These are phyloP conservation scores for Liquidambar formosana DNA, from an alignment of 164 flowering plant genomes.

Conservation along the genomic window DNA sequence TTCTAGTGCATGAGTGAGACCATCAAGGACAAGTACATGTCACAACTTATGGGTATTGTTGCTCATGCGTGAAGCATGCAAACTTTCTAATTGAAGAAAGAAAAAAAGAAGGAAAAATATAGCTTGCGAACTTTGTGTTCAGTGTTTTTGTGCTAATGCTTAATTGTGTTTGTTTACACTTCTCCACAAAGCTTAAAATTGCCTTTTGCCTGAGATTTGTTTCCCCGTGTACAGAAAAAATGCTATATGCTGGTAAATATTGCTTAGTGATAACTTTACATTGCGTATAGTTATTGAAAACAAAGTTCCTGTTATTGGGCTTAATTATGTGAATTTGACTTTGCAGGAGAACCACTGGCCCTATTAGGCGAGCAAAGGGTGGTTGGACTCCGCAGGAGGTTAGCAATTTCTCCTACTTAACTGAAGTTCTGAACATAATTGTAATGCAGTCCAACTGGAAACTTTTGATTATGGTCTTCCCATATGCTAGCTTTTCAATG, in stretches of 20 bases:
- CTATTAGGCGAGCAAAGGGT: conserved; percentile 93
- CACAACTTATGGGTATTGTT: not conserved
- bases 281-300: not conserved
- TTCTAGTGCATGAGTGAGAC: too few species aligned
- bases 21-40: too few species aligned
- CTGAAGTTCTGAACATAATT: not conserved
- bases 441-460: not conserved
- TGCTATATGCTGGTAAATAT: not conserved
- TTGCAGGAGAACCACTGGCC: conserved; percentile 86
- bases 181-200: not conserved
- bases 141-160: not conserved
- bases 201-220: not conserved
- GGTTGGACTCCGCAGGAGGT: conserved; percentile 98
- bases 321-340: conserved; percentile 4
- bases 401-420: conserved; percentile 14
- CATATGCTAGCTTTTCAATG: too few species aligned
- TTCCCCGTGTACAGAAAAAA: not conserved
- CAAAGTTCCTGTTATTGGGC: not conserved
- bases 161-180: not conserved
- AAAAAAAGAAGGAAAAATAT: too few species aligned
- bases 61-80: not conserved
- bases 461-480: too few species aligned
- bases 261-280: not conserved
- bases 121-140: not conserved
- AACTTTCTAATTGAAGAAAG: too few species aligned